Conservation (phyloP, 441 rosid species). For the Manihot esculenta region DNA sequence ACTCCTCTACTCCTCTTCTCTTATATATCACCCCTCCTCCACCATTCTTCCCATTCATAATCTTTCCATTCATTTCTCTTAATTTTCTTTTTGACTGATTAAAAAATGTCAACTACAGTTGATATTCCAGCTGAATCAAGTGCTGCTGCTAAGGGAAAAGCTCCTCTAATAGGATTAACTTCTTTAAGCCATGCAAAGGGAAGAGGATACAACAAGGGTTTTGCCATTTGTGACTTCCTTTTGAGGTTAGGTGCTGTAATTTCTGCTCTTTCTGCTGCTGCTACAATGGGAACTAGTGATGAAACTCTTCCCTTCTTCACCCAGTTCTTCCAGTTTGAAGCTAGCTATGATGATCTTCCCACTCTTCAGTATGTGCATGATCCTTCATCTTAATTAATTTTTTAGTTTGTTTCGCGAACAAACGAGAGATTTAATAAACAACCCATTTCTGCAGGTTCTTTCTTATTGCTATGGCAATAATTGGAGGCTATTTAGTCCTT, state of each 20-base stretch:
- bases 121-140: constrained; percentile 34
- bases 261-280: constrained; percentile 52
- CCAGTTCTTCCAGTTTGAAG: constrained; percentile 81
- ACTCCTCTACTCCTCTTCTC: constrained; percentile 13
- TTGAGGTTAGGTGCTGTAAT: constrained; percentile 56
- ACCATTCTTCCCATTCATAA: constrained; percentile 21
- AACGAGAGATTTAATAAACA: too few species aligned
- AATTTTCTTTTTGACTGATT: neutral
- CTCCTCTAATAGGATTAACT: constrained; percentile 38
- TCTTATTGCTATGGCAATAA: constrained; percentile 58
- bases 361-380: constrained; percentile 48
- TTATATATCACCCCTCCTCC: too few species aligned
- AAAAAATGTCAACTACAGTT: constrained; percentile 20
- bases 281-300: constrained; percentile 57
- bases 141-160: constrained; percentile 31
- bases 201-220: constrained; percentile 51
- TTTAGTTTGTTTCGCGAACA: too few species aligned
- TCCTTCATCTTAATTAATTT: too few species aligned
- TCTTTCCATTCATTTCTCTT: too few species aligned
- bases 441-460: constrained; percentile 54
- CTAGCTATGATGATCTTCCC: constrained; percentile 71
- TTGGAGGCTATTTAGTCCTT: constrained; percentile 69
- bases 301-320: constrained; percentile 82
- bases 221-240: constrained; percentile 66
- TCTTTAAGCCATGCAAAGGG: constrained; percentile 23